Percentiles rank a stretch among this genome's conserved stretches.
phyloP scores from a whole-genome alignment of 208 protist species.

The Giardia muris region DNA sequence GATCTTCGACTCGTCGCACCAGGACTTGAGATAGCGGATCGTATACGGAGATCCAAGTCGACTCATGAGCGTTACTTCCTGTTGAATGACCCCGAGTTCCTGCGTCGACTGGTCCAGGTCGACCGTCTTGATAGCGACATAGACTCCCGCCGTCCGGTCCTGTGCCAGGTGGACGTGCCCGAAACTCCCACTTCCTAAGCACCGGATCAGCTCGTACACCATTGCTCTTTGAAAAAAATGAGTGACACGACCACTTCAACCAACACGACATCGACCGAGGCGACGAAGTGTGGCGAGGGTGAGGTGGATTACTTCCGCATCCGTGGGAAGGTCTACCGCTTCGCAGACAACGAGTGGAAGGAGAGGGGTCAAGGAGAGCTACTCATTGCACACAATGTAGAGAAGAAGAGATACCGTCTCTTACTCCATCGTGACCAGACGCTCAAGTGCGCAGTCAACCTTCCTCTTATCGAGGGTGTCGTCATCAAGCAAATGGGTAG shows the following conservation, averaged over 20 bases:
- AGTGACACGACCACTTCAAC: background rate
- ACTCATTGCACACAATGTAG: background rate
- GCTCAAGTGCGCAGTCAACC: background rate
- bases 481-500: background rate
- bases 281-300: background rate
- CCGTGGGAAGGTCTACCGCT: background rate
- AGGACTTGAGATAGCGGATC: background rate
- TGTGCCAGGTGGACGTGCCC: background rate
- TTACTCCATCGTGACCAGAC: slow-evolving; percentile 10
- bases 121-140: background rate
- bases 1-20: background rate
- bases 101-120: background rate
- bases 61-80: background rate
- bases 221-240: background rate
- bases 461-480: background rate
- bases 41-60: background rate
- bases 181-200: background rate
- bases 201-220: background rate
- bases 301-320: background rate
- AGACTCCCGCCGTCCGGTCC: background rate
- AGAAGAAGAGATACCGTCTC: background rate
- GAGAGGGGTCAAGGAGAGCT: slow-evolving; percentile 14
- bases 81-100: background rate
- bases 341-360: slow-evolving; percentile 6
- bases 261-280: background rate